phyloP scores from a whole-genome alignment of 345 rosid species.

The Ceriops decandra region DNA sequence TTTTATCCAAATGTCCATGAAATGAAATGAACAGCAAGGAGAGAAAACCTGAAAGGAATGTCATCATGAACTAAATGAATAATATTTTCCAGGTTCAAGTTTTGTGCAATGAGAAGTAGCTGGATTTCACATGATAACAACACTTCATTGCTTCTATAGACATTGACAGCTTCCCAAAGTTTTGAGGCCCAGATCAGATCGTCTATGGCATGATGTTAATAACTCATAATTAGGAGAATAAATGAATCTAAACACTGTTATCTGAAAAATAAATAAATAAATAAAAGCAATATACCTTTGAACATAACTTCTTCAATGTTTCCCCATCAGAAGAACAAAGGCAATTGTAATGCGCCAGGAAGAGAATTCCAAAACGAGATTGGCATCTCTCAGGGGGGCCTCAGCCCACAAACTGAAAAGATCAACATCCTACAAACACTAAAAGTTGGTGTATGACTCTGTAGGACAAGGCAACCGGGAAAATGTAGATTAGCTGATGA shows the following conservation, averaged over 20 bases:
- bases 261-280: background rate
- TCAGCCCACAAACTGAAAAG: conserved; percentile 87
- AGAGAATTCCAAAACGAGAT: conserved; percentile 72
- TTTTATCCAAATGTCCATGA: background rate
- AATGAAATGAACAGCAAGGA: conserved; percentile 7
- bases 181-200: conserved; percentile 57
- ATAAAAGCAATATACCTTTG: conserved; percentile 46
- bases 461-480: background rate
- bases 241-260: conserved; percentile 11
- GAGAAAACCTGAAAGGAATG: conserved; percentile 65
- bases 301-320: conserved; percentile 69
- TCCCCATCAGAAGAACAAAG: conserved; percentile 68
- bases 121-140: conserved; percentile 57
- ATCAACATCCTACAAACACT: conserved; percentile 53
- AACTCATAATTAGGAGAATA: conserved; percentile 21
- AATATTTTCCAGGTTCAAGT: conserved; percentile 46
- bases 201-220: conserved; percentile 44
- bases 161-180: conserved; percentile 61
- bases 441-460: too few species aligned
- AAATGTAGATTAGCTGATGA: background rate
- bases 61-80: conserved; percentile 67
- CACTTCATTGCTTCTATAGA: conserved; percentile 62
- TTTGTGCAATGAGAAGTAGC: conserved; percentile 66
- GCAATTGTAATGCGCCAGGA: conserved; percentile 72
- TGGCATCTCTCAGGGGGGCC: conserved; percentile 72